These are phyloP conservation scores for Zymoseptoria ardabiliae DNA, from an alignment of 2,329 filamentous ascomycete genomes.

Conservation along the genomic window DNA sequence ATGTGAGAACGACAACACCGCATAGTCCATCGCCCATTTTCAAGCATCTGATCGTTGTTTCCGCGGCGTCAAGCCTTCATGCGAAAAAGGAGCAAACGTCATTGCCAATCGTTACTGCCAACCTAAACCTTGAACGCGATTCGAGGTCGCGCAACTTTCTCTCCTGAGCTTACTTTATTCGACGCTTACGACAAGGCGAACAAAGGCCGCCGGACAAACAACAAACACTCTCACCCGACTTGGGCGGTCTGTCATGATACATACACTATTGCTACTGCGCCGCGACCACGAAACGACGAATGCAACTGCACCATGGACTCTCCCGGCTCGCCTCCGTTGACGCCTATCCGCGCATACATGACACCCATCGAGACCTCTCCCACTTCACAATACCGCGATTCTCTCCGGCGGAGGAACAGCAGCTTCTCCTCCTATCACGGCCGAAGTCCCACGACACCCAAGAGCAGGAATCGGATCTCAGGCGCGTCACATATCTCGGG, in stretches of 20 bases:
- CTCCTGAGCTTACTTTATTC: not conserved
- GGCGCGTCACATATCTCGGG: constrained; percentile 29
- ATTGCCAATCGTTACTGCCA: not conserved
- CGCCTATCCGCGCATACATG: constrained; percentile 36
- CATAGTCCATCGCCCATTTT: not conserved
- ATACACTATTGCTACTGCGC: not conserved
- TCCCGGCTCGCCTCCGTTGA: constrained; percentile 33
- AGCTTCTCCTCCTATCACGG: constrained; percentile 37
- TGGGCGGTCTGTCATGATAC: not conserved
- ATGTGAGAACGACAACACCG: too few species aligned
- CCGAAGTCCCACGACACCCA: constrained; percentile 39
- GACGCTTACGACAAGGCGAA: not conserved
- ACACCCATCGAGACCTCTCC: constrained; percentile 39
- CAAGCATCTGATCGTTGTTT: not conserved
- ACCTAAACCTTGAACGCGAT: not conserved
- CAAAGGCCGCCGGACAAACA: not conserved
- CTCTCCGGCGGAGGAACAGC: constrained; percentile 28
- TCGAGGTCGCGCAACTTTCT: not conserved
- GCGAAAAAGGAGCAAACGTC: not conserved
- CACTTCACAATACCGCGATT: constrained; percentile 20
- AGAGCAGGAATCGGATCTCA: constrained; percentile 31
- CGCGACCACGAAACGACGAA: not conserved
- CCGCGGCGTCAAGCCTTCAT: not conserved
- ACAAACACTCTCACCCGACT: not conserved
- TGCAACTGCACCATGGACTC: constrained; percentile 12